Conservation (phyloP, 1,284 basidiomycete genomes). For the Irpex sp. region DNA sequence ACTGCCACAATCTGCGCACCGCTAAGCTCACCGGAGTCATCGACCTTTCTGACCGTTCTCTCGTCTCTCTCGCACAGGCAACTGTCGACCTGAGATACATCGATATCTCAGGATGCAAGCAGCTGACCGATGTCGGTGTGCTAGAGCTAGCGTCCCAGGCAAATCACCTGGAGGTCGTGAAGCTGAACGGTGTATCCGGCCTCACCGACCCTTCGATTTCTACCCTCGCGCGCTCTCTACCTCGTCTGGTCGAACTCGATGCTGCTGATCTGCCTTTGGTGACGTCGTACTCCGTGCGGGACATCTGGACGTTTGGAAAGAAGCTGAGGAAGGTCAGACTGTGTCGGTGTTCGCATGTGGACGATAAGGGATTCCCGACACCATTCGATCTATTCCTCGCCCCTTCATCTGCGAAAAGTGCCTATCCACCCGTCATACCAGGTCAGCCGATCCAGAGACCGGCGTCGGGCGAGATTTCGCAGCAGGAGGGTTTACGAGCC, state of each 20-base stretch:
- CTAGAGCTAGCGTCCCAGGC: constrained; percentile 66
- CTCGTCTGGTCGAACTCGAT: constrained; percentile 81
- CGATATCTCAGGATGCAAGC: constrained; percentile 74
- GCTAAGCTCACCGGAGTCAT: constrained; percentile 69
- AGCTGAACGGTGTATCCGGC: constrained; percentile 62
- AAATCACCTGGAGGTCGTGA: constrained; percentile 69
- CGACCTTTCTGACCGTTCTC: constrained; percentile 66
- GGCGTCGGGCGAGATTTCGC: neutral
- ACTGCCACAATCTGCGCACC: constrained; percentile 70
- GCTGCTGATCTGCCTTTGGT: constrained; percentile 72
- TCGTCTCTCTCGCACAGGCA: constrained; percentile 58
- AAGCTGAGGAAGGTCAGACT: constrained; percentile 77
- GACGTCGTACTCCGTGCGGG: constrained; percentile 67
- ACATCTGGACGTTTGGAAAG: constrained; percentile 79
- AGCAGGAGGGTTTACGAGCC: neutral
- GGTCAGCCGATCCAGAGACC: neutral
- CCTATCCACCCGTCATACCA: neutral
- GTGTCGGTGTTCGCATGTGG: constrained; percentile 66
- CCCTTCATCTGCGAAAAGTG: neutral
- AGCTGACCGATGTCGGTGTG: constrained; percentile 75
- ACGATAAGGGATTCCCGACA: constrained; percentile 76
- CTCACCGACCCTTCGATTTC: constrained; percentile 77
- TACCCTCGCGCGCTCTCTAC: constrained; percentile 71
- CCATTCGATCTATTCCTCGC: constrained; percentile 17
- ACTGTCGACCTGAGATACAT: constrained; percentile 73